Base-by-base conservation (phyloP, 176 grass and related monocot species). In the Avena insularis region DNA sequence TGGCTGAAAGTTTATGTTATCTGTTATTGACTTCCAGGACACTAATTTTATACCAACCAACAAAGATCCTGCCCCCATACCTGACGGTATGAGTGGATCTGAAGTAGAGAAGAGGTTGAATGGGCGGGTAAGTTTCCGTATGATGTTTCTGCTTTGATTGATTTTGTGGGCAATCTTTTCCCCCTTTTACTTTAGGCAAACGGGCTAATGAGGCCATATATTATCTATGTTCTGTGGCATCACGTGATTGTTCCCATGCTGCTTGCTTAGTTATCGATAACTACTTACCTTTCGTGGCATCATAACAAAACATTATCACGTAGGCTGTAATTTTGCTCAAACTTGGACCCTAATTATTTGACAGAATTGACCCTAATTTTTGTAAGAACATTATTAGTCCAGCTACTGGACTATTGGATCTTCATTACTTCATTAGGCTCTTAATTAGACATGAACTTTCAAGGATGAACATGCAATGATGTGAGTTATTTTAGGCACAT, bases 61-160 rank as follows among this genome's bases (percentile, higher is more conserved):
- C 82, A 98, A 85, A 85, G 93, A 92, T 88, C 59, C 74, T 83
- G 82, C 85, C 88, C 92, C 92, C 80, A 90, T 96, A 85, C 36
- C 85, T 47, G 97, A 99, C 81, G 94, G 91, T 43, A 96, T 94
- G 86, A 89, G 86, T 83, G 94, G 92, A 90, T 51, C 89, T 83
- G 97, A 99, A 90, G 90, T 92, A 48, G 92, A 91, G 69, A 90
- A 76, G 78, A 92, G 88, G 59, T 88, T 92, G 77, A 96, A 91
- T 85, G 90, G 91, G 75, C 85, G 35, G 75, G 94, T 93, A 46
- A 67, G 38, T 74, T 78, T 76, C 45, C 25, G 62, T 59, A 21
- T 35, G 65, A 57, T 71, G 8, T 64, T 79, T 25, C 51, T 87
- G 38, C 19, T 78, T 25, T 75, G 31, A 60, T 84, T 80, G 17